Percentiles rank a stretch among this genome's conserved stretches.
Conservation (phyloP, 352 stramenopile species). For the Pythium diclinum region DNA sequence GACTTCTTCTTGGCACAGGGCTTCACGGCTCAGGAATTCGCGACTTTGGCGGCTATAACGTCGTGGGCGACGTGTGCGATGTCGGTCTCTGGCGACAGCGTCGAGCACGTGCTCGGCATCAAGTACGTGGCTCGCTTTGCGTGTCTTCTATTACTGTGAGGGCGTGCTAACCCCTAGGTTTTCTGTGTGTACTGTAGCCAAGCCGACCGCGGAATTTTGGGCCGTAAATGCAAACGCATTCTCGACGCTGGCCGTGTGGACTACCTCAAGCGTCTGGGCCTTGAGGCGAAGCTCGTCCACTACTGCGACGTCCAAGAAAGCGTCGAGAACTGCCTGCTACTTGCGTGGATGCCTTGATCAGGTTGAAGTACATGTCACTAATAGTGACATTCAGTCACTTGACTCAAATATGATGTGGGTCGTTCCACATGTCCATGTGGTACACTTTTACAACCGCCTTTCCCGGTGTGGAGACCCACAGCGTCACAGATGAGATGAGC, state of each 20-base stretch:
- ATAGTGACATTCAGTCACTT: constrained; percentile 1
- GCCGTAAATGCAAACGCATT: constrained; percentile 75
- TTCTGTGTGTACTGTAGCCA: constrained; percentile 34
- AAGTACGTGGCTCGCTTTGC: constrained; percentile 32
- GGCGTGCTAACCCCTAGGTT: neutral
- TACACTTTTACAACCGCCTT: neutral
- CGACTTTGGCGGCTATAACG: constrained; percentile 61
- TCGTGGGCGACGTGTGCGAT: constrained; percentile 82
- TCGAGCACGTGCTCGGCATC: constrained; percentile 67
- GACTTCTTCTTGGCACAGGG: constrained; percentile 53
- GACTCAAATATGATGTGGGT: neutral
- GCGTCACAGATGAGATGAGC: constrained; percentile 5
- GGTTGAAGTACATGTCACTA: constrained; percentile 18
- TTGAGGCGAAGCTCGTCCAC: constrained; percentile 71
- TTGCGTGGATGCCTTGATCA: constrained; percentile 45
- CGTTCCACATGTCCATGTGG: constrained; percentile 6
- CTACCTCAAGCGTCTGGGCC: constrained; percentile 44
- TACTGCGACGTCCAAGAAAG: constrained; percentile 75
- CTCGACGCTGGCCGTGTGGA: constrained; percentile 64
- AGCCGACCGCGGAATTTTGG: constrained; percentile 54
- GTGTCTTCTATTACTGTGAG: neutral
- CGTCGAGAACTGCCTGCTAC: constrained; percentile 78
- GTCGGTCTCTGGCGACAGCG: constrained; percentile 54
- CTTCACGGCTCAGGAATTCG: constrained; percentile 58
- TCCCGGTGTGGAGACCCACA: neutral